Conservation (phyloP, 2,329 filamentous ascomycete genomes). For the Ophiocordyceps camponoti-floridani region DNA sequence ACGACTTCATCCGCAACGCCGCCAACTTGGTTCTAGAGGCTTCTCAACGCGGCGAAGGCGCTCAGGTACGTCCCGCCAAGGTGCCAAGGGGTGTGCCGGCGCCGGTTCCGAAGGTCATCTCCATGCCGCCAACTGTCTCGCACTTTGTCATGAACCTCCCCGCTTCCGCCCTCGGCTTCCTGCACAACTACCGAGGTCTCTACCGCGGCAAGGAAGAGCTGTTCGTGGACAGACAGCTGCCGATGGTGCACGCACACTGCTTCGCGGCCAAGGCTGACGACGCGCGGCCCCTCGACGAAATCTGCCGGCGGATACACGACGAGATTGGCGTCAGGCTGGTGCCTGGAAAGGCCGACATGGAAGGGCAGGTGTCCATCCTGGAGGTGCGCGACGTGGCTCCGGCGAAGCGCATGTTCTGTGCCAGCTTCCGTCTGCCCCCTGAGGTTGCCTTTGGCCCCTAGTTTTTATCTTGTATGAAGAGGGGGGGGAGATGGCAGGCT, state of each 20-base stretch:
- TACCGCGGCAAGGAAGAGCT: slow-evolving; percentile 54
- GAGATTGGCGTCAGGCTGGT: slow-evolving; percentile 22
- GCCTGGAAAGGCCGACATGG: slow-evolving; percentile 25
- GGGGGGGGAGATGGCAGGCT: too few relatives aligned
- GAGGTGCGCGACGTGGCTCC: slow-evolving; percentile 80
- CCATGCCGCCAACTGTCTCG: slow-evolving; percentile 58
- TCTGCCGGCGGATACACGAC: slow-evolving; percentile 20
- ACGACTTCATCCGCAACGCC: slow-evolving; percentile 58
- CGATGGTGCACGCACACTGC: slow-evolving; percentile 85
- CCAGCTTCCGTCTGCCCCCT: slow-evolving; percentile 68
- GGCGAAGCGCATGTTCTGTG: slow-evolving; percentile 93
- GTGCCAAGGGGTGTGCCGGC: slow-evolving; percentile 19
- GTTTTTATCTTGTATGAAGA: neutral
- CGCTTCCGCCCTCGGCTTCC: slow-evolving; percentile 71
- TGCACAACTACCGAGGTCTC: slow-evolving; percentile 48
- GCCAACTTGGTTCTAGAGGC: slow-evolving; percentile 40
- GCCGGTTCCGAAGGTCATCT: slow-evolving; percentile 19
- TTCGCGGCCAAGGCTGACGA: slow-evolving; percentile 73
- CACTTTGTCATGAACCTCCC: slow-evolving; percentile 98
- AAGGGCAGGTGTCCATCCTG: slow-evolving; percentile 35
- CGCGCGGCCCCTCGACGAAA: slow-evolving; percentile 40
- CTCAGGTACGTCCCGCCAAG: slow-evolving; percentile 26
- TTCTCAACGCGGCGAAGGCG: slow-evolving; percentile 31
- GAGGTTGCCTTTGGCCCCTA: slow-evolving; percentile 58
- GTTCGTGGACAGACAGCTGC: slow-evolving; percentile 44